Evolutionary conservation across 73 alveolate genomes (phyloP), one percentile per base, ranked within the genome.

Genomic region (Paramecium sexaurelia): DNA sequence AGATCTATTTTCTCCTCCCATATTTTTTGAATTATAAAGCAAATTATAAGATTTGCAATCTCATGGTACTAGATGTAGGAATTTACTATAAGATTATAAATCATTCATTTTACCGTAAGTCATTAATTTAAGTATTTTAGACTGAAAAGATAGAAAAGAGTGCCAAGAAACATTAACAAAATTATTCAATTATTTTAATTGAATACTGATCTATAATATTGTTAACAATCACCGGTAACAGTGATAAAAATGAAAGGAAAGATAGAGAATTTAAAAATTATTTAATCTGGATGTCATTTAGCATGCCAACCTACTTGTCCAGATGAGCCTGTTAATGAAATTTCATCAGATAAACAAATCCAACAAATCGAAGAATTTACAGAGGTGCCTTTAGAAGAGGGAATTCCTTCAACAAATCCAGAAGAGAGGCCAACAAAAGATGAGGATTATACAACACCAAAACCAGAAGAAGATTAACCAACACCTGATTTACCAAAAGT

Each of bases 261-360:
- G 87, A 73, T 73, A 15, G 87, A 73, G 0, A 66, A 73, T 37
- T 5, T 73, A 15, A 73, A 73, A 36, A 73, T 73, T 73, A 73
- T 73, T 15, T 20, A 73, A 73, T 35, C 66, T n/a, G 87, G 87
- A 73, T 73, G 87, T 9, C 24, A 73, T 33, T 32, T 6, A 35
- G 39, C 87, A 32, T 73, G 87, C 51, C 37, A 73, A 9, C 87
- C 87, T 3, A 73, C 55, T 13, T 73, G 87, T 33, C 57, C 39
- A 20, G 57, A 37, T 73, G 55, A 35, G 19, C 87, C 87, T 20
- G 83, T 29, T 0, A 22, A 41, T 19, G 83, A 66, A 66, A 8
- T 29, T 11, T 26, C 37, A 19, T 26, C 37, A 66, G 83, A 66
- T 22, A 6, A 33, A 10, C 83, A 37, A 6, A 26, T 2, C 10